Evolutionary conservation across 768 basidiomycete species (phyloP).

Genomic region (Daedaleopsis nitida): DNA sequence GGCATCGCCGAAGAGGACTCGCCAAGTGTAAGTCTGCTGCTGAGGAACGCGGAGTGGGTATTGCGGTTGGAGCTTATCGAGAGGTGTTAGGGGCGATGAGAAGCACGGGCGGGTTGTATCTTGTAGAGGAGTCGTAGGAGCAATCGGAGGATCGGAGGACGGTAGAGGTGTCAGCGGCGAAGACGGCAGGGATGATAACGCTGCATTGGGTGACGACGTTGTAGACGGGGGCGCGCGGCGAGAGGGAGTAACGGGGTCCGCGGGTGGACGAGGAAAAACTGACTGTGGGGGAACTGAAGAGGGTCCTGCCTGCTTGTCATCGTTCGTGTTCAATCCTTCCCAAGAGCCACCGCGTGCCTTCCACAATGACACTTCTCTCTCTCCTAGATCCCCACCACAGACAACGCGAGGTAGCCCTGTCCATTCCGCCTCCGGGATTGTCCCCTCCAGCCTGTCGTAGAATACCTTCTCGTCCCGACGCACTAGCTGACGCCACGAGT

Average conservation of each 20-base stretch:
- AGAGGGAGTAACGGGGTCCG: neutral
- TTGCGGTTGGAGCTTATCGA: neutral
- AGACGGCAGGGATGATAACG: neutral
- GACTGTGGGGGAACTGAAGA: too few relatives aligned
- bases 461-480: slow-evolving; percentile 2
- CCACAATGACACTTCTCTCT: neutral
- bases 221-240: neutral
- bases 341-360: neutral
- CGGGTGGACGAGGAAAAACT: too few relatives aligned
- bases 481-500: slow-evolving; percentile 15
- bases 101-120: too few relatives aligned
- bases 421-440: neutral
- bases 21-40: slow-evolving; percentile 8
- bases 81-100: neutral
- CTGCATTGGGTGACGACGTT: neutral
- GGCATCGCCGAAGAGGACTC: neutral
- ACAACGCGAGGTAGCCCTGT: neutral
- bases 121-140: too few relatives aligned
- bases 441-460: neutral
- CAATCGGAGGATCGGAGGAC: too few relatives aligned
- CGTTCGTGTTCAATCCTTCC: too few relatives aligned
- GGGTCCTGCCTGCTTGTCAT: too few relatives aligned
- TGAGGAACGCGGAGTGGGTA: slow-evolving; percentile 1
- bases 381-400: slow-evolving; percentile 3
- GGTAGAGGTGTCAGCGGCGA: neutral